Evolutionary conservation across 1,139 yeast species (phyloP).

Genomic region (Blastobotrys malaysiensis): DNA sequence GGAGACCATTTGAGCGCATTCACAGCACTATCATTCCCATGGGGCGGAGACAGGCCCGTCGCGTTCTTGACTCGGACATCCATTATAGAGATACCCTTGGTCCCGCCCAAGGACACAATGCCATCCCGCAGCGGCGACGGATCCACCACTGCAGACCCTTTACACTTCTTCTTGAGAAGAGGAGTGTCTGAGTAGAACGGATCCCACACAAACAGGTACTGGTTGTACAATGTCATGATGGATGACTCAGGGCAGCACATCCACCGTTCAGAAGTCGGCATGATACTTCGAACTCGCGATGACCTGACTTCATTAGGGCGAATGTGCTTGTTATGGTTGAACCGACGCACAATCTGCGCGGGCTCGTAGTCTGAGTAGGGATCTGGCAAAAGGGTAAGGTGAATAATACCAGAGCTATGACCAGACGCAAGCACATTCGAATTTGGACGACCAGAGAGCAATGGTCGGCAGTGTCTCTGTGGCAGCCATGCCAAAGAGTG

Average conservation of each 20-base stretch:
- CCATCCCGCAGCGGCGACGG: slow-evolving; percentile 46
- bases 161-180: slow-evolving; percentile 45
- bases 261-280: slow-evolving; percentile 38
- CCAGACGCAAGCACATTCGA: slow-evolving; percentile 55
- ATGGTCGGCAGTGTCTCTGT: slow-evolving; percentile 28
- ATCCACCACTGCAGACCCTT: slow-evolving; percentile 52
- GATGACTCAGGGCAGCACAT: slow-evolving; percentile 40
- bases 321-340: slow-evolving; percentile 65
- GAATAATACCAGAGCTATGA: slow-evolving; percentile 63
- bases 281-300: slow-evolving; percentile 37
- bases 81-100: slow-evolving; percentile 62
- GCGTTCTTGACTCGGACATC: slow-evolving; percentile 50
- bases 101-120: slow-evolving; percentile 58
- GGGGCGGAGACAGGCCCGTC: slow-evolving; percentile 42
- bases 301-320: slow-evolving; percentile 14
- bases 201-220: slow-evolving; percentile 70
- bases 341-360: slow-evolving; percentile 70
- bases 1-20: slow-evolving; percentile 61
- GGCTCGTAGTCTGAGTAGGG: slow-evolving; percentile 41
- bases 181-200: slow-evolving; percentile 51
- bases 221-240: slow-evolving; percentile 54
- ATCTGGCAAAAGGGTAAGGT: slow-evolving; percentile 63
- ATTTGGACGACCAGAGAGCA: slow-evolving; percentile 22
- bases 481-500: slow-evolving; percentile 61
- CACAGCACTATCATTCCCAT: slow-evolving; percentile 32